Evolutionary conservation across 2,329 filamentous ascomycete species (phyloP).

Genomic region (Dothiorella sarmentorum): DNA sequence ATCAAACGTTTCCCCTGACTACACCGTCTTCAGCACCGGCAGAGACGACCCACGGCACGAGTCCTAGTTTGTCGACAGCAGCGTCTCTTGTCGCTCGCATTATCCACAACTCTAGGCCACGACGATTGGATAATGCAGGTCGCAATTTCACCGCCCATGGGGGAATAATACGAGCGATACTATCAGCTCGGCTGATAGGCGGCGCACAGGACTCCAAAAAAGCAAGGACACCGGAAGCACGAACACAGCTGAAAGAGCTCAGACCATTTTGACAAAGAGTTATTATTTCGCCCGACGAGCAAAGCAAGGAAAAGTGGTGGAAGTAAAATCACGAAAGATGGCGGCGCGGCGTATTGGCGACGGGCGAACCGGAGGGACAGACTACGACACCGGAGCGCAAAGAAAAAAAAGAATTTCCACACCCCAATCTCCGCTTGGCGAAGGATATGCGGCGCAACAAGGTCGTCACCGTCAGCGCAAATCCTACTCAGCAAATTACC

Average conservation of each 20-base stretch:
- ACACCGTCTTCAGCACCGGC: conserved; percentile 3
- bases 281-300: too few relatives aligned
- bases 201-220: background rate
- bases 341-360: too few relatives aligned
- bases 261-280: too few relatives aligned
- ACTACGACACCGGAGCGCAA: too few relatives aligned
- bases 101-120: background rate
- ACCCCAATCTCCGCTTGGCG: background rate
- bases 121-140: background rate
- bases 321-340: too few relatives aligned
- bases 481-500: background rate
- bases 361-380: too few relatives aligned
- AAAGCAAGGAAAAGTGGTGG: too few relatives aligned
- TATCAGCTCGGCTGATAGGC: conserved; percentile 9
- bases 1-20: conserved; percentile 9
- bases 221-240: background rate
- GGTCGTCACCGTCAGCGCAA: background rate
- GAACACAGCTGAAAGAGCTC: conserved; percentile 4
- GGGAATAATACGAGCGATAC: conserved; percentile 7
- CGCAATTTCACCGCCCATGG: conserved; percentile 6
- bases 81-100: background rate
- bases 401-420: background rate
- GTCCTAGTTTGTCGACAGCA: background rate
- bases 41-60: background rate
- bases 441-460: too few relatives aligned